Evolutionary conservation across 768 basidiomycete genomes (phyloP), one percentile per base, ranked within the genome.

Genomic region (Xerocomus brunneocitrinus): DNA sequence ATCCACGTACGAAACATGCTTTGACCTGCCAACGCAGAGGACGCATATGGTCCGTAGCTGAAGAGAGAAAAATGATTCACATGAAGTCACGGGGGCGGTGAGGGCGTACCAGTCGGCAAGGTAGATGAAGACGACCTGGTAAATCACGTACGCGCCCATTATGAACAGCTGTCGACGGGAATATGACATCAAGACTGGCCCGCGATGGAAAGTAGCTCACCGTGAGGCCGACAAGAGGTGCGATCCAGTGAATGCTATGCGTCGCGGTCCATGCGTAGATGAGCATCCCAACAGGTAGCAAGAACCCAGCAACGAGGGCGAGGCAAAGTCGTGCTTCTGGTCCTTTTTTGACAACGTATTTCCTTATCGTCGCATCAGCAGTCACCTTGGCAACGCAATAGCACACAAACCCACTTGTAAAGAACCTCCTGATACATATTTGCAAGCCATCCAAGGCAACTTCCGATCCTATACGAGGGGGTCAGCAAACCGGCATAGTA

Each of bases 201-300:
- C 22, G 46, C 13, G n/a, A 35, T 24, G 35, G 49, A 31, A 5
- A 35, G 14, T 19, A 8, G 56, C 61, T 49, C 48, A 50, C 66
- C 27, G 67, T 70, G 39, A 67, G 49, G 9, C 67, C 67, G n/a
- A 57, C 49, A 9, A 67, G 46, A 22, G 67, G 68, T 12, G 50
- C 80, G 36, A 85, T 79, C 87, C 88, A 90, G 50, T 75, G 78
- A 3, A 88, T 73, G 13, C 57, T 60, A 0, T 76, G 52, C 55
- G 73, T 79, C 12, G 82, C 79, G 3, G 83, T 81, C 82, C 85
- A 89, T 0, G 83, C 86, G 58, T 83, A 91, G 28, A 89, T 80
- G 67, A 88, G 79, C 78, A 86, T 83, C n/a, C 78, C 79, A 0
- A 67, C 56, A 0, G 85, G 84, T 43, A 84, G 71, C 12, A 82